Evolutionary conservation across 768 basidiomycete genomes (phyloP).

Genomic region (Naganishia vaughanmartiniae): DNA sequence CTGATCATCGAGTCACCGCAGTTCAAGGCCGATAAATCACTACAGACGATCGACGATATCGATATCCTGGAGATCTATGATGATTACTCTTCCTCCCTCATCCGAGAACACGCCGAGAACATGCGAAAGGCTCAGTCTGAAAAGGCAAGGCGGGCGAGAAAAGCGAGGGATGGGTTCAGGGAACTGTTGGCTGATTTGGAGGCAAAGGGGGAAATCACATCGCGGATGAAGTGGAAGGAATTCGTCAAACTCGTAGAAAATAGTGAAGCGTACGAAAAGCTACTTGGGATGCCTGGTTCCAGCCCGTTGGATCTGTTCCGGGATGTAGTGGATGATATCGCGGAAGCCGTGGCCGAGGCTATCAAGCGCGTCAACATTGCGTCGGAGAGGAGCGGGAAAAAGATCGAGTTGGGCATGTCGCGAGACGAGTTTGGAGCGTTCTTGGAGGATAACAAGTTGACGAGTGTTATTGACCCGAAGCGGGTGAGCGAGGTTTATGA

Average conservation of each 20-base stretch:
- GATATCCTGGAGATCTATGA: constrained; percentile 93
- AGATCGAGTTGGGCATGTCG: constrained; percentile 41
- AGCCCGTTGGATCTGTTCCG: constrained; percentile 95
- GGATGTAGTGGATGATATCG: constrained; percentile 83
- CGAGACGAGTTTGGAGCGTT: constrained; percentile 45
- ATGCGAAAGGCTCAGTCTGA: constrained; percentile 75
- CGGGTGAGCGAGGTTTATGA: constrained; percentile 59
- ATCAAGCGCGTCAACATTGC: constrained; percentile 58
- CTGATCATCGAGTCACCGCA: constrained; percentile 72
- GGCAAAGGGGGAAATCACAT: constrained; percentile 65
- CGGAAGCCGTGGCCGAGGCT: constrained; percentile 78
- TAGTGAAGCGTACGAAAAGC: constrained; percentile 77
- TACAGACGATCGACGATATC: constrained; percentile 78
- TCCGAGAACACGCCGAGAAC: constrained; percentile 87
- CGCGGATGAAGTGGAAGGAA: constrained; percentile 87
- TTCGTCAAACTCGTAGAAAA: constrained; percentile 72
- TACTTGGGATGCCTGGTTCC: constrained; percentile 90
- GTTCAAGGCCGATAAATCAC: constrained; percentile 72
- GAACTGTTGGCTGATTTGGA: constrained; percentile 70
- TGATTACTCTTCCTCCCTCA: constrained; percentile 83
- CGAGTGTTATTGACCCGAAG: constrained; percentile 62
- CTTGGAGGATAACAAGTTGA: constrained; percentile 51
- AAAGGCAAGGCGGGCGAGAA: constrained; percentile 77
- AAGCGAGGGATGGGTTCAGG: constrained; percentile 88
- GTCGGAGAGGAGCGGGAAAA: constrained; percentile 47